These are phyloP conservation scores for Petunia axillaris DNA, from an alignment of 257 asterid genomes.

Conservation along the genomic window DNA sequence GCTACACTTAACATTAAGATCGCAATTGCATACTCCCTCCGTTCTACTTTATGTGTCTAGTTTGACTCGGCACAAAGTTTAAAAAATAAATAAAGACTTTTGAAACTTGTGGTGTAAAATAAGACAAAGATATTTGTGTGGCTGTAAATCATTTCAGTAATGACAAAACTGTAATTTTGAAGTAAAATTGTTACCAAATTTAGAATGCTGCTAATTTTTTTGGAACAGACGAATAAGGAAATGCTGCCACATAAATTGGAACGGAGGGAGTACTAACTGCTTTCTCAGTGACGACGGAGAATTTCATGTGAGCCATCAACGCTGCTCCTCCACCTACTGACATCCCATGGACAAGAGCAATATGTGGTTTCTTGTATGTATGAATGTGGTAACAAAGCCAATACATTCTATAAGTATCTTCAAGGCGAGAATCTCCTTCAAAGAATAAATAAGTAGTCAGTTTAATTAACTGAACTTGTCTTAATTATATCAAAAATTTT, in stretches of 20 bases:
- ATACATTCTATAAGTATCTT: conserved; percentile 82
- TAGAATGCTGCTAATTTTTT: too few relatives aligned
- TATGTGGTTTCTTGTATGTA: conserved; percentile 78
- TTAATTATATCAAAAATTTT: neutral
- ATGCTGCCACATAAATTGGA: too few relatives aligned
- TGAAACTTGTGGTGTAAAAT: too few relatives aligned
- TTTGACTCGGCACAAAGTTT: too few relatives aligned
- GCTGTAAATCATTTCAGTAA: too few relatives aligned
- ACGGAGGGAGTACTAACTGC: conserved; percentile 51
- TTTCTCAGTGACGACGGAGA: conserved; percentile 85
- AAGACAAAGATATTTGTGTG: too few relatives aligned
- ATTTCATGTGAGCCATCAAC: conserved; percentile 84
- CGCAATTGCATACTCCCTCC: too few relatives aligned
- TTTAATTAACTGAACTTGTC: neutral
- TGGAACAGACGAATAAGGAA: too few relatives aligned
- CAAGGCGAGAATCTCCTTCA: conserved; percentile 67
- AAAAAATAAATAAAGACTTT: too few relatives aligned
- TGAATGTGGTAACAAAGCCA: conserved; percentile 97
- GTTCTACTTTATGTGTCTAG: too few relatives aligned
- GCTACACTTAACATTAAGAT: conserved; percentile 40
- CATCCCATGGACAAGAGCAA: conserved; percentile 85
- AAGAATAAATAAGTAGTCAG: neutral
- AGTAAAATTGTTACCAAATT: too few relatives aligned
- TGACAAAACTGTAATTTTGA: too few relatives aligned
- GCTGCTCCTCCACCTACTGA: conserved; percentile 97